phyloP scores from a whole-genome alignment of 495 filamentous ascomycete species.

The Penicillium malachiteum region DNA sequence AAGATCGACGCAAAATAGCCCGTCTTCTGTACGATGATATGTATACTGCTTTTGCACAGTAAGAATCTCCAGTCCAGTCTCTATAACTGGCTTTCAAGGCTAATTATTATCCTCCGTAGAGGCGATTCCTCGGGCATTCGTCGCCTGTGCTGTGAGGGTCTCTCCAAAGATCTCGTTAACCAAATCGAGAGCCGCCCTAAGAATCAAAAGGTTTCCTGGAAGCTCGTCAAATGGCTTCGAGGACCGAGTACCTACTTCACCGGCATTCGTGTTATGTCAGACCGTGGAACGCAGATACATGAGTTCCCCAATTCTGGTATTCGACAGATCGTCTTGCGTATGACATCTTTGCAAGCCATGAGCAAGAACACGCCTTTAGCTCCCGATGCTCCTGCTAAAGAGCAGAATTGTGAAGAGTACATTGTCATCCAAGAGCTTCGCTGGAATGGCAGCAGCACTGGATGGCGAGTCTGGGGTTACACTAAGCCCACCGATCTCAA shows the following conservation, averaged over 20 bases:
- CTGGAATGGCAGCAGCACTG: constrained; percentile 53
- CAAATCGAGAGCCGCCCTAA: constrained; percentile 56
- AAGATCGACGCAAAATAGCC: constrained; percentile 40
- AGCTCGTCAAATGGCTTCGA: constrained; percentile 60
- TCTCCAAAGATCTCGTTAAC: constrained; percentile 52
- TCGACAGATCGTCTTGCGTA: constrained; percentile 71
- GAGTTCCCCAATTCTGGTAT: constrained; percentile 47
- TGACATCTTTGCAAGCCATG: constrained; percentile 63
- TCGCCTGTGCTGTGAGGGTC: constrained; percentile 58
- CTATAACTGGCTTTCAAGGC: not conserved
- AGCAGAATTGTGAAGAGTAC: constrained; percentile 70
- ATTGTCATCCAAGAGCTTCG: constrained; percentile 69
- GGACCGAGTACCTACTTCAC: constrained; percentile 46
- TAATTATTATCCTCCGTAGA: constrained; percentile 22
- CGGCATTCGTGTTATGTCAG: constrained; percentile 55
- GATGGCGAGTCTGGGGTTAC: constrained; percentile 79
- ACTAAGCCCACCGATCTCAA: constrained; percentile 58
- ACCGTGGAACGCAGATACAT: constrained; percentile 54
- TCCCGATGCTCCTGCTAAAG: constrained; percentile 38
- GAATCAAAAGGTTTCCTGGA: constrained; percentile 59
- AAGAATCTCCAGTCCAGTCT: constrained; percentile 22
- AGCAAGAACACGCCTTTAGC: constrained; percentile 20
- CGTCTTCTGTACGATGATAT: constrained; percentile 63
- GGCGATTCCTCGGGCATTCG: constrained; percentile 60
- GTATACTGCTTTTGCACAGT: constrained; percentile 70